phyloP scores from a whole-genome alignment of 1,284 basidiomycete species.

The Stereum hirsutum region DNA sequence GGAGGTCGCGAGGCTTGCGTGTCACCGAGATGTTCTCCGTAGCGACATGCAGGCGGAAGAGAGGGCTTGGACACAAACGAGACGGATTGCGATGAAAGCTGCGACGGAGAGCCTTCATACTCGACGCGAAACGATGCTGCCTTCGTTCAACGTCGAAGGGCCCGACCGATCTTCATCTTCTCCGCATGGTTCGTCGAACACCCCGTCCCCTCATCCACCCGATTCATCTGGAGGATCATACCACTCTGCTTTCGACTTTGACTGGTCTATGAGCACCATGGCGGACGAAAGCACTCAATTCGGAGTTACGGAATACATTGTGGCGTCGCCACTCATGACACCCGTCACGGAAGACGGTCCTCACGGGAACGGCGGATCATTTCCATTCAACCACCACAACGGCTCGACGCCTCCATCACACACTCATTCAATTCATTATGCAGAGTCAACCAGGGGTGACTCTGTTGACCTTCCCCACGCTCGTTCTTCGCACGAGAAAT shows the following conservation, averaged over 20 bases:
- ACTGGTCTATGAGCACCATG: slow-evolving; percentile 22
- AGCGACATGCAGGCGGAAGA: slow-evolving; percentile 70
- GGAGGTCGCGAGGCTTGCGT: slow-evolving; percentile 62
- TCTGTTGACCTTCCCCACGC: neutral
- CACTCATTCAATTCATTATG: neutral
- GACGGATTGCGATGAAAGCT: slow-evolving; percentile 59
- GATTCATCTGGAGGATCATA: slow-evolving; percentile 50
- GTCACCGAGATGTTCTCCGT: slow-evolving; percentile 69
- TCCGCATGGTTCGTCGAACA: slow-evolving; percentile 12
- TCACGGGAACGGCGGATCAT: neutral
- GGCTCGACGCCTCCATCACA: neutral
- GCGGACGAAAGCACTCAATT: slow-evolving; percentile 21
- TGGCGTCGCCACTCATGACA: slow-evolving; percentile 31
- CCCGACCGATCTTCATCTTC: slow-evolving; percentile 13
- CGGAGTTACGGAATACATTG: slow-evolving; percentile 54
- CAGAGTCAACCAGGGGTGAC: neutral
- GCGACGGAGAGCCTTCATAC: slow-evolving; percentile 60
- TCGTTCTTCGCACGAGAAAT: slow-evolving; percentile 36
- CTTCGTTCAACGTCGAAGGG: slow-evolving; percentile 30
- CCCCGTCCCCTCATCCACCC: slow-evolving; percentile 24
- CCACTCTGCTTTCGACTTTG: slow-evolving; percentile 51
- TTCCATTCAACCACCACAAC: neutral
- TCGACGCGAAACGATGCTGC: slow-evolving; percentile 28
- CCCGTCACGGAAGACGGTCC: slow-evolving; percentile 9
- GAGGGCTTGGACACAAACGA: slow-evolving; percentile 59